Base-by-base conservation (phyloP, 192 early-diverging fungal genomes). In the Coemansia umbellata region DNA sequence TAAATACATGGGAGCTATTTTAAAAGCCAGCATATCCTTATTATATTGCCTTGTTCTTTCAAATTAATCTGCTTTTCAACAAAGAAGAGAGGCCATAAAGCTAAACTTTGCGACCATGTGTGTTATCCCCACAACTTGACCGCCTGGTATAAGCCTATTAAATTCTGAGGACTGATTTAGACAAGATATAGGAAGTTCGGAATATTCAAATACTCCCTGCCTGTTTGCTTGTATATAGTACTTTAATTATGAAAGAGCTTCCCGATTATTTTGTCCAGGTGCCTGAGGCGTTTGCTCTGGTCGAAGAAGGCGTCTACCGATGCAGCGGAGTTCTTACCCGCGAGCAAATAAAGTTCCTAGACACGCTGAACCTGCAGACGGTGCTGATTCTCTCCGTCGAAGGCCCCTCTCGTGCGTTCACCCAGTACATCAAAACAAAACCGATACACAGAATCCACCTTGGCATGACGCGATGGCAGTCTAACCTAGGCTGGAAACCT, bases 301-400 rank as follows among this genome's bases (percentile, higher is more conserved):
- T 98, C 15, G 93, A 97, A 52, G 79, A 81, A 32, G 90, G 89
- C 13, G 74, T 98, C 3, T 95, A 95, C 60, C 85, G 95, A 4
- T 90, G 70, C 53, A 74, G 88, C 11, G 85, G 85, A 31, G 84
- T 86, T 39, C 67, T 95, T 19, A 82, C 87, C 5, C 75, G 81
- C 15, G 58, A 80, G 30, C 80, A 94, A 54, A 87, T 93, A 50
- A 70, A 85, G n/a, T 94, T 88, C 62, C 79, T 95, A 19, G 85
- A 85, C 42, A 84, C 84, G 14, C 80, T 96, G 27, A 49, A 80
- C 17, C 65, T 98, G 36, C 84, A 85, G 47, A 91, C 93, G 1
- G 82, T 92, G 8, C 58, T 96, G 5, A 78, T 95, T 30, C 79
- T 98, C 15, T 87, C 86, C 3, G 84, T 88, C 5, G 94, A 97